Conservation (phyloP, 495 filamentous ascomycete genomes). For the Tetracladium setigerum region DNA sequence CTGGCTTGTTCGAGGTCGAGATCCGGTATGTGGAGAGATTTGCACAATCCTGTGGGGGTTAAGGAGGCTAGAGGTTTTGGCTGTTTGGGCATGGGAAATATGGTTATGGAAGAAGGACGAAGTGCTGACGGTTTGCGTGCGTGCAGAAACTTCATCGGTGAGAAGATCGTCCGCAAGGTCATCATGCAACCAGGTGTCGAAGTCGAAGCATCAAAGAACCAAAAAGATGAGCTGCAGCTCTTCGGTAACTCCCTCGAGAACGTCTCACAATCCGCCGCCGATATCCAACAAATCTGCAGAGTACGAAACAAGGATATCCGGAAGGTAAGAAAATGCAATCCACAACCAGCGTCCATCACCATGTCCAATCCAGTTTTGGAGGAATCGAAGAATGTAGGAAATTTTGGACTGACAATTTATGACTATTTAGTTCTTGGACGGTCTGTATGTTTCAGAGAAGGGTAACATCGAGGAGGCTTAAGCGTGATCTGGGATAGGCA, state of each 20-base stretch:
- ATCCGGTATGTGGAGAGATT: slow-evolving; percentile 66
- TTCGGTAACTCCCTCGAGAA: slow-evolving; percentile 91
- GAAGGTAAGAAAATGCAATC: slow-evolving; percentile 86
- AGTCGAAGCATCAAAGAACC: slow-evolving; percentile 76
- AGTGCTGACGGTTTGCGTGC: slow-evolving; percentile 25
- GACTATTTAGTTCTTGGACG: slow-evolving; percentile 99
- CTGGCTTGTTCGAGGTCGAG: slow-evolving; percentile 82
- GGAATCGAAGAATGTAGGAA: neutral
- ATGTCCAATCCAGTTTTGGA: slow-evolving; percentile 49
- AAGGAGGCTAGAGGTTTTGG: neutral
- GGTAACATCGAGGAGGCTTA: slow-evolving; percentile 71
- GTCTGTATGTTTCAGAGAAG: slow-evolving; percentile 97
- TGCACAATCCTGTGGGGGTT: neutral
- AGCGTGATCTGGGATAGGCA: slow-evolving; percentile 15
- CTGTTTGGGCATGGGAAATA: neutral
- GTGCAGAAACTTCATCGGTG: slow-evolving; percentile 91
- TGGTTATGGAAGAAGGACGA: neutral
- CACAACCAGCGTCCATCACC: slow-evolving; percentile 98
- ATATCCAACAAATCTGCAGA: slow-evolving; percentile 98
- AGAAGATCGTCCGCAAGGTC: slow-evolving; percentile 96
- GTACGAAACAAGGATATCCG: slow-evolving; percentile 99
- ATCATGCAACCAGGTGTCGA: slow-evolving; percentile 85
- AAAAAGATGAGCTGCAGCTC: slow-evolving; percentile 94
- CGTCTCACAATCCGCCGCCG: slow-evolving; percentile 94
- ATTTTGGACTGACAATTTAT: neutral